A percentile compares a stretch with the other conserved stretches of the same genome.
phyloP scores from a whole-genome alignment of 2,329 filamentous ascomycete genomes.

The Phialophora expanda region DNA sequence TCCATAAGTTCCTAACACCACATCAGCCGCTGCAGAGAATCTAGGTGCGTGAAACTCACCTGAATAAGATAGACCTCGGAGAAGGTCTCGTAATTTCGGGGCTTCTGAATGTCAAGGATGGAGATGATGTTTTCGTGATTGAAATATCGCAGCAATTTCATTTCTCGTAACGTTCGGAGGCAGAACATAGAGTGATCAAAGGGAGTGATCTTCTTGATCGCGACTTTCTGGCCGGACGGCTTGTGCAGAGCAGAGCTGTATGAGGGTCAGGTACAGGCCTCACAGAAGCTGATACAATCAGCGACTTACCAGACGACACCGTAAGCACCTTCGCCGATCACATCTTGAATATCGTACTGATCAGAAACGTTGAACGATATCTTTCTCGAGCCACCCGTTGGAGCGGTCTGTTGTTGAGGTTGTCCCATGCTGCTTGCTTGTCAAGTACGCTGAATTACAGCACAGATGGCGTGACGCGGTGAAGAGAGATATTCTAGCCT shows the following conservation, averaged over 20 bases:
- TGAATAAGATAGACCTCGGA: conserved; percentile 99
- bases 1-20: conserved; percentile 89
- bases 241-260: conserved; percentile 93
- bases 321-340: conserved; percentile 97
- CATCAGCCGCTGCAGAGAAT: neutral
- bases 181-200: conserved; percentile 99
- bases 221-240: conserved; percentile 96
- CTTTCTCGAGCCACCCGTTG: conserved; percentile 73
- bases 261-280: conserved; percentile 15
- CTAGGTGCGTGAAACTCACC: conserved; percentile 58
- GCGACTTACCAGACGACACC: conserved; percentile 92
- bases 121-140: conserved; percentile 99
- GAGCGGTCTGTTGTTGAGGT: conserved; percentile 50
- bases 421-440: conserved; percentile 47
- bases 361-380: conserved; percentile 99
- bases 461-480: neutral
- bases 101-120: conserved; percentile 98
- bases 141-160: conserved; percentile 98
- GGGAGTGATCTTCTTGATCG: conserved; percentile 99
- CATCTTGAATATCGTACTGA: conserved; percentile 99
- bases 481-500: neutral
- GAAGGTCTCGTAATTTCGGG: conserved; percentile 92
- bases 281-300: conserved; percentile 19
- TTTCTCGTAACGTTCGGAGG: conserved; percentile 92
- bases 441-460: neutral